phyloP scores from a whole-genome alignment of 2,329 filamentous ascomycete species.

The Mycocentrospora acerina region DNA sequence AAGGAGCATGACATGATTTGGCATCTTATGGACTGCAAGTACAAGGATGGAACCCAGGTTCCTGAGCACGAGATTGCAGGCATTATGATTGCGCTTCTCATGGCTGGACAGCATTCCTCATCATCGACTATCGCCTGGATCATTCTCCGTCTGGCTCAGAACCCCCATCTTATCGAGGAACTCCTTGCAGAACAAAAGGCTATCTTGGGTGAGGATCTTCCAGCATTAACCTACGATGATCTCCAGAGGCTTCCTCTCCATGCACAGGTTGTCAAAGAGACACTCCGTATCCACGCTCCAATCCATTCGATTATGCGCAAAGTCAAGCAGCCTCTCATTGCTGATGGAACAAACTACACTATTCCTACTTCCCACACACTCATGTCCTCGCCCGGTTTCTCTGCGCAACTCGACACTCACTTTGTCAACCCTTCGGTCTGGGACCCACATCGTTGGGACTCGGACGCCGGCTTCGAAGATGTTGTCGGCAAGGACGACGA shows the following conservation, averaged over 20 bases:
- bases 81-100: constrained; percentile 92
- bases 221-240: constrained; percentile 73
- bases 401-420: constrained; percentile 68
- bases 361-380: constrained; percentile 80
- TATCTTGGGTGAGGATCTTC: constrained; percentile 72
- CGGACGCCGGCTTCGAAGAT: constrained; percentile 52
- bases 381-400: constrained; percentile 82
- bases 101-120: constrained; percentile 89
- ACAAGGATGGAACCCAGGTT: constrained; percentile 79
- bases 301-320: constrained; percentile 95
- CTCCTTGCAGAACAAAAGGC: constrained; percentile 79
- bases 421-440: constrained; percentile 82
- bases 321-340: constrained; percentile 82
- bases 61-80: constrained; percentile 84
- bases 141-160: constrained; percentile 74
- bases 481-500: constrained; percentile 63
- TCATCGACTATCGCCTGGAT: constrained; percentile 86
- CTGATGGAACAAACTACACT: constrained; percentile 79
- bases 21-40: constrained; percentile 81
- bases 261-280: constrained; percentile 85
- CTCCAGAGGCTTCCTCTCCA: constrained; percentile 79
- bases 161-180: constrained; percentile 76
- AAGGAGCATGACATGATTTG: constrained; percentile 76
- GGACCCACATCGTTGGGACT: constrained; percentile 91
- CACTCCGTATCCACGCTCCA: constrained; percentile 83